Evolutionary conservation across 495 filamentous ascomycete genomes (phyloP).

Genomic region (Darksidea phi): DNA sequence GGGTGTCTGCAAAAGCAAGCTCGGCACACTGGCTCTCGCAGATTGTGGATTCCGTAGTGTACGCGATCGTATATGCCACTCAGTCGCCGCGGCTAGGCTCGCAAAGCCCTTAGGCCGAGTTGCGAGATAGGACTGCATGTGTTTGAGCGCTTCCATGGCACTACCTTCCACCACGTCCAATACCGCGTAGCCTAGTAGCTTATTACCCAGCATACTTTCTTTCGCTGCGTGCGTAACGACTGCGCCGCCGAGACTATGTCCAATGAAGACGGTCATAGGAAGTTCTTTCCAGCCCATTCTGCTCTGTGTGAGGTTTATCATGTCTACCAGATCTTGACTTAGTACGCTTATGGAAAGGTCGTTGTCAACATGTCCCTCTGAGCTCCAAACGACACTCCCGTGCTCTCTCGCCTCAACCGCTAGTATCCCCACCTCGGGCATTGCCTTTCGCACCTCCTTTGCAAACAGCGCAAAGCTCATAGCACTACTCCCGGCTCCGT

Average conservation of each 20-base stretch:
- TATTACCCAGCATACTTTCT: slow-evolving; percentile 59
- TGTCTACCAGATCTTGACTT: slow-evolving; percentile 66
- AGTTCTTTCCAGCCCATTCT: slow-evolving; percentile 68
- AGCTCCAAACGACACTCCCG: slow-evolving; percentile 61
- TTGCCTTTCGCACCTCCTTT: slow-evolving; percentile 68
- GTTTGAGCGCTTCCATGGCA: slow-evolving; percentile 87
- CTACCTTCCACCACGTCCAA: slow-evolving; percentile 93
- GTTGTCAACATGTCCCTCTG: slow-evolving; percentile 40
- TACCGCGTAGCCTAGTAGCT: slow-evolving; percentile 82
- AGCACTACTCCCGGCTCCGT: slow-evolving; percentile 86
- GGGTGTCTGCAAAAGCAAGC: slow-evolving; percentile 59
- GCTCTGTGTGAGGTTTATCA: slow-evolving; percentile 61
- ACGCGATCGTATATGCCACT: slow-evolving; percentile 91
- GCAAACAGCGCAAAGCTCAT: slow-evolving; percentile 83
- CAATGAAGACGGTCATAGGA: slow-evolving; percentile 78
- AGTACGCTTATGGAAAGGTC: slow-evolving; percentile 55
- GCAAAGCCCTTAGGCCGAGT: slow-evolving; percentile 78
- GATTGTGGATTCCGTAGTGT: slow-evolving; percentile 81
- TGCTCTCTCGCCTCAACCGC: slow-evolving; percentile 84
- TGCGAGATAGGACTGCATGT: slow-evolving; percentile 87
- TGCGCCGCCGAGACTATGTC: slow-evolving; percentile 95
- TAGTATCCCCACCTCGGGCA: slow-evolving; percentile 80
- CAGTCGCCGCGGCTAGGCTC: slow-evolving; percentile 72
- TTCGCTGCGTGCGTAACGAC: slow-evolving; percentile 84
- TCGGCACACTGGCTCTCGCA: slow-evolving; percentile 83